Percentiles rank a stretch among this genome's conserved stretches.
Evolutionary conservation across 83 land plant genomes (phyloP).

Genomic region (Picea engelmannii): DNA sequence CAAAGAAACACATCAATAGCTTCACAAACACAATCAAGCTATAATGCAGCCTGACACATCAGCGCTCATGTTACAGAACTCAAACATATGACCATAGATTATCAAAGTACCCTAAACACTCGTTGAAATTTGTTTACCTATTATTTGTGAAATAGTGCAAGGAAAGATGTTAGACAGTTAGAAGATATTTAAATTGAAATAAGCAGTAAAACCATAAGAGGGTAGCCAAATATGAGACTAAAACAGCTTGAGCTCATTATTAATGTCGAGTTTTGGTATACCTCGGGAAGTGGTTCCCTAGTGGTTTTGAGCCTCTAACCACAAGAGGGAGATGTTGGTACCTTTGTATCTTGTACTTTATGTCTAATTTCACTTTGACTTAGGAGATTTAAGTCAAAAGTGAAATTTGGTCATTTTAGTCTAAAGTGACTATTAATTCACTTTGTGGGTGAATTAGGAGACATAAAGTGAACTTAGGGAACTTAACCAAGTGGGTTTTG

Average conservation of each 20-base stretch:
- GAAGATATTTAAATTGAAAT: background rate
- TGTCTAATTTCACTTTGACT: no score
- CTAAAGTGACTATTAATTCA: no score
- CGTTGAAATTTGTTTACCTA: background rate
- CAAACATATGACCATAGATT: constrained; percentile 2
- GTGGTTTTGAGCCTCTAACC: no score
- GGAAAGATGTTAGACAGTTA: background rate
- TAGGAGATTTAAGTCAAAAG: no score
- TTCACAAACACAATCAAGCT: background rate
- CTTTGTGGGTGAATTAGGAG: no score
- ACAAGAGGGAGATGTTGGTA: no score
- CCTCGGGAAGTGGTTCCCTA: no score
- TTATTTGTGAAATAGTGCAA: background rate
- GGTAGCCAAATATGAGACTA: background rate
- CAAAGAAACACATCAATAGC: constrained; percentile 6
- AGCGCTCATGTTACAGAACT: background rate
- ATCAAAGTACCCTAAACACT: background rate
- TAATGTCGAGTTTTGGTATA: background rate
- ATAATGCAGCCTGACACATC: background rate
- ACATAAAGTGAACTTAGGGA: no score
- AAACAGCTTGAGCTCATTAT: background rate
- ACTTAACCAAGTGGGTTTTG: no score
- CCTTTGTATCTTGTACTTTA: no score
- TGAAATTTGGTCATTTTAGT: no score
- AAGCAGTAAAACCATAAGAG: background rate